Base-by-base conservation (phyloP, 2,329 filamentous ascomycete species). In the Scopulariopsis brevicaulis region DNA sequence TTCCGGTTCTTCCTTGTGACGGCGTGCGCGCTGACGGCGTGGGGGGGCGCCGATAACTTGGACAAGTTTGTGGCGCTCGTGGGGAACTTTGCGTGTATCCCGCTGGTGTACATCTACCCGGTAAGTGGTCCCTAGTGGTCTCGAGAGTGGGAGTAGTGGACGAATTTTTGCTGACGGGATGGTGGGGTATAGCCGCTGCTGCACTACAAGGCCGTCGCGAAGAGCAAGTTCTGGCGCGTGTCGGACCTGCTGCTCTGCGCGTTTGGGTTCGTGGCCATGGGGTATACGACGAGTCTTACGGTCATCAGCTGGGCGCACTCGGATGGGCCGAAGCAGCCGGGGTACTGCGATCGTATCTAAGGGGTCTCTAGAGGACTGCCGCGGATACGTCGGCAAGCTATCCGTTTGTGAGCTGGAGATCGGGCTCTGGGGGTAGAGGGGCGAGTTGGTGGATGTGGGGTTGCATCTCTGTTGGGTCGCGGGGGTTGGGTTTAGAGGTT, bases 1-100 rank as follows among this genome's bases (percentile, higher is more conserved):
- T 99, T 96, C 77, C 87, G 94, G 58, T 99, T 97, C 78, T 86
- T 93, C 68, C 84, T 96, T 62, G 94, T 97, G 55, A 82, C 89
- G 66, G 72, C 94, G 25, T 97, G 94, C 67, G 89, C 92, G 0
- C 73, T 85, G 59, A 87, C 99, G 63, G 93, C 93, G 1, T 99
- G 91, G 90, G 85, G 86, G 52, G 94, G 94, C 61, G 93, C 94
- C 3, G 89, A 90, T 64, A 87, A 97, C 72, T 76, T 99, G 58
- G 94, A 99, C 75, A 97, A 97, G 73, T 99, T 99, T 70, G 95
- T 99, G 35, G 88, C 91, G 24, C 79, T 99, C 46, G 92, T 99
- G 22, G 94, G 94, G 63, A 96, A 92, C 72, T 99, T 99, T 77
- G 94, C 94, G 61, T 99, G 94, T 69, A 94, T 99, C 65, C 94